A percentile compares a stretch with the other conserved stretches of the same genome.
phyloP scores from a whole-genome alignment of 2,329 filamentous ascomycete species.

The Parascedosporium putredinis region DNA sequence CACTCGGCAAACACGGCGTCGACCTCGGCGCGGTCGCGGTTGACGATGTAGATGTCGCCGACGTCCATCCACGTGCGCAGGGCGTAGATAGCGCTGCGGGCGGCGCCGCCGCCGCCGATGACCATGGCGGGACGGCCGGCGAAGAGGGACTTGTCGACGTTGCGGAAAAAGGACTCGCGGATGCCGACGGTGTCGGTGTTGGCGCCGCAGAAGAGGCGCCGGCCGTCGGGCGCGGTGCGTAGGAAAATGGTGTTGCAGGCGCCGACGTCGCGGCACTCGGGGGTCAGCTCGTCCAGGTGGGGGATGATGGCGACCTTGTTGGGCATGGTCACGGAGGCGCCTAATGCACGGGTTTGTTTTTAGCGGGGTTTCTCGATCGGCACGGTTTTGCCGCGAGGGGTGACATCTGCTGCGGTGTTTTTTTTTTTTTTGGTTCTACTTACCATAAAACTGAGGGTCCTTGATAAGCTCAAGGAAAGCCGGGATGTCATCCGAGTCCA shows the following conservation, averaged over 20 bases:
- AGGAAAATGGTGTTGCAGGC: conserved; percentile 74
- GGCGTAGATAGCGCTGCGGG: conserved; percentile 68
- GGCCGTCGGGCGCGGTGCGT: conserved; percentile 34
- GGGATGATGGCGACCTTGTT: conserved; percentile 70
- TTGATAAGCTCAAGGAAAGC: conserved; percentile 40
- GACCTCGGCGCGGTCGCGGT: conserved; percentile 60
- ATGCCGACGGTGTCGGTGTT: conserved; percentile 78
- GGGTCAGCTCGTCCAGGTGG: conserved; percentile 62
- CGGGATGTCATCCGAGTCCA: conserved; percentile 40
- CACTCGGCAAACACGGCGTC: conserved; percentile 57
- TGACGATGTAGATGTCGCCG: conserved; percentile 64
- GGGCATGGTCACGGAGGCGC: conserved; percentile 71
- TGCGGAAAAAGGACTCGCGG: conserved; percentile 58
- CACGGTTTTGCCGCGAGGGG: neutral
- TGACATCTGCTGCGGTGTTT: no score
- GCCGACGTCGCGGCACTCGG: conserved; percentile 62
- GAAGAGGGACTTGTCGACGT: conserved; percentile 35
- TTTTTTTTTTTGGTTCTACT: no score
- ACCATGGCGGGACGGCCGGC: conserved; percentile 57
- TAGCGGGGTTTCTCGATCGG: neutral
- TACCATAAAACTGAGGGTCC: conserved; percentile 52
- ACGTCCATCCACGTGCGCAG: conserved; percentile 59
- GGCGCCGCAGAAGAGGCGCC: conserved; percentile 53
- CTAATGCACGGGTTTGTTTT: conserved; percentile 24
- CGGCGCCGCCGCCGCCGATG: conserved; percentile 68